Percentiles rank a stretch among this genome's conserved stretches.
Evolutionary conservation across 2,329 filamentous ascomycete species (phyloP).

Genomic region (Penicillium sp.): DNA sequence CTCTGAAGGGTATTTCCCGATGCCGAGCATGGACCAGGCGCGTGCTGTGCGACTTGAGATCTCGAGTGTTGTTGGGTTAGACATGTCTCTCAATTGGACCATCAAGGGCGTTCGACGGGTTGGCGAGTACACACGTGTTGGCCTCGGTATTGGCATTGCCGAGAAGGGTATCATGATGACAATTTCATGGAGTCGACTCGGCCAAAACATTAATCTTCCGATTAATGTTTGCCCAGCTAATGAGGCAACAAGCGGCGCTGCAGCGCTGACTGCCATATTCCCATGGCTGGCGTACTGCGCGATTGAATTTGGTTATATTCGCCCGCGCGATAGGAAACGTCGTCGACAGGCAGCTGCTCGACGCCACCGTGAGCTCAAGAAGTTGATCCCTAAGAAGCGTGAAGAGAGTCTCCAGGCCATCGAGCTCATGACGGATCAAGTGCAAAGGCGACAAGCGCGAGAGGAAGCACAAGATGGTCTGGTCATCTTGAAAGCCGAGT

Average conservation of each 20-base stretch:
- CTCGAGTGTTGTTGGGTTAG: slow-evolving; percentile 21
- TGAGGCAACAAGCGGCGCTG: slow-evolving; percentile 32
- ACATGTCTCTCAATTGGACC: slow-evolving; percentile 32
- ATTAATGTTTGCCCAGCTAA: slow-evolving; percentile 36
- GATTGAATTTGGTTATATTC: slow-evolving; percentile 41
- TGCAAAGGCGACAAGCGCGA: slow-evolving; percentile 35
- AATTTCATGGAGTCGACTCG: slow-evolving; percentile 40
- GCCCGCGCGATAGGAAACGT: slow-evolving; percentile 36
- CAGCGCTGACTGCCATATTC: slow-evolving; percentile 33
- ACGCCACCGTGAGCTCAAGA: slow-evolving; percentile 37
- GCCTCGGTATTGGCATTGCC: slow-evolving; percentile 38
- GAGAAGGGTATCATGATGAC: slow-evolving; percentile 36
- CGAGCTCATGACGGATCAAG: slow-evolving; percentile 40
- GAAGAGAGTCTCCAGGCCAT: slow-evolving; percentile 40
- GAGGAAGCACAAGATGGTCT: slow-evolving; percentile 37
- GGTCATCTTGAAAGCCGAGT: slow-evolving; percentile 40
- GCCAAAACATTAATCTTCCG: slow-evolving; percentile 40
- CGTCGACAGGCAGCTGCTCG: slow-evolving; percentile 33
- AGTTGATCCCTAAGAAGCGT: slow-evolving; percentile 33
- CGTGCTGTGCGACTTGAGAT: slow-evolving; percentile 37
- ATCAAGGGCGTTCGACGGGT: slow-evolving; percentile 37
- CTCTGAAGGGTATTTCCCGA: slow-evolving; percentile 37
- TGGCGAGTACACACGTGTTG: slow-evolving; percentile 38
- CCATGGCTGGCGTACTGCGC: slow-evolving; percentile 41
- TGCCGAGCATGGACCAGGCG: slow-evolving; percentile 25